These are phyloP conservation scores for Luffa acutangula DNA, from an alignment of 306 rosid species.

Conservation along the genomic window DNA sequence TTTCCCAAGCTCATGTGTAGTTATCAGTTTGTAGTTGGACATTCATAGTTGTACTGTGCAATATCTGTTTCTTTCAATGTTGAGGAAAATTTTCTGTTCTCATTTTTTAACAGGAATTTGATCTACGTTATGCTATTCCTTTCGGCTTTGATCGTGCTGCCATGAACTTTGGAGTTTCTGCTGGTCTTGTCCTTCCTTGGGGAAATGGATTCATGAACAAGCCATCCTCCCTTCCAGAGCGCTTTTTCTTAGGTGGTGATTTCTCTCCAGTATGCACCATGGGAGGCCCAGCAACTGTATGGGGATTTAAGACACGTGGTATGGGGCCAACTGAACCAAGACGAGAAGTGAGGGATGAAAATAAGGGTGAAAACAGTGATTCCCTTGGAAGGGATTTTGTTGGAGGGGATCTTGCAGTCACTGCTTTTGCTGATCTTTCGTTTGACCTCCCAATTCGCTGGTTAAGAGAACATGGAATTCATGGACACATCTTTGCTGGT, in stretches of 20 bases:
- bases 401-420: conserved; percentile 97
- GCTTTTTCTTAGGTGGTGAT: conserved; percentile 94
- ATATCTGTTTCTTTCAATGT: background rate
- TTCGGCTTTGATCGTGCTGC: conserved; percentile 78
- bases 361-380: conserved; percentile 31
- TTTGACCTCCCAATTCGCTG: conserved; percentile 78
- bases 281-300: conserved; percentile 76
- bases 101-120: conserved; percentile 59
- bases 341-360: conserved; percentile 40
- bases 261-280: conserved; percentile 85
- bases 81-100: conserved; percentile 6
- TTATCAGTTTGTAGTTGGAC: background rate
- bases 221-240: conserved; percentile 81
- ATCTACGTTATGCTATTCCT: conserved; percentile 78
- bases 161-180: conserved; percentile 76
- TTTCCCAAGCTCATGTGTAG: background rate
- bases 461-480: conserved; percentile 85
- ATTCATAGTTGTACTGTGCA: background rate
- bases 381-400: conserved; percentile 49
- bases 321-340: conserved; percentile 78
- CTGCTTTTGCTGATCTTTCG: conserved; percentile 89
- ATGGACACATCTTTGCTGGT: conserved; percentile 91
- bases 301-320: conserved; percentile 91
- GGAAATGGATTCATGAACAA: conserved; percentile 68
- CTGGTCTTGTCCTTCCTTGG: conserved; percentile 81